phyloP scores from a whole-genome alignment of 805 yeast species.

The Allodekkera sacchari region DNA sequence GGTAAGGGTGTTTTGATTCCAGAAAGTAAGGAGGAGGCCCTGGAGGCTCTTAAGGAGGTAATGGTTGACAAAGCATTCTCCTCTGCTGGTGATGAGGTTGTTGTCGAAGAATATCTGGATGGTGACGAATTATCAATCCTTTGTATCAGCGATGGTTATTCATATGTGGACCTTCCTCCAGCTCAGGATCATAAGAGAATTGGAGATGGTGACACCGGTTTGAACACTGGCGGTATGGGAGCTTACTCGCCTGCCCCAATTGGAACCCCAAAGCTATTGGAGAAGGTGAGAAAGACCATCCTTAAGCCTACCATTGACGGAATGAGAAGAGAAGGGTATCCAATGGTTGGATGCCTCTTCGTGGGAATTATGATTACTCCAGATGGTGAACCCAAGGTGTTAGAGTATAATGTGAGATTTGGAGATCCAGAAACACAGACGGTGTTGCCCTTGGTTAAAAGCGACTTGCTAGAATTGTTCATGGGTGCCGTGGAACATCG shows the following conservation, averaged over 20 bases:
- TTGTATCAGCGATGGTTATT: conserved; percentile 90
- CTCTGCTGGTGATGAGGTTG: conserved; percentile 88
- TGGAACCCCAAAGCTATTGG: conserved; percentile 69
- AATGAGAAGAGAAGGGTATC: conserved; percentile 90
- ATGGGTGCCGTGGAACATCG: conserved; percentile 92
- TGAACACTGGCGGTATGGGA: conserved; percentile 99
- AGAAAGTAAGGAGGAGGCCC: conserved; percentile 72
- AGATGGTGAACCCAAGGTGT: conserved; percentile 78
- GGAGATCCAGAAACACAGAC: conserved; percentile 99
- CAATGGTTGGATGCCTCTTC: conserved; percentile 92
- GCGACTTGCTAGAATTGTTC: conserved; percentile 91
- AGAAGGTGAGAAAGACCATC: conserved; percentile 63
- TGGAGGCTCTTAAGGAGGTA: conserved; percentile 71
- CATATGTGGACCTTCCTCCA: conserved; percentile 84
- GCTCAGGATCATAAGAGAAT: conserved; percentile 98
- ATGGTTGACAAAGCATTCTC: conserved; percentile 91
- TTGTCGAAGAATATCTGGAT: conserved; percentile 89
- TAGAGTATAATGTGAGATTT: conserved; percentile 95
- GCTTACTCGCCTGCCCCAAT: conserved; percentile 98
- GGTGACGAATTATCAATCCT: conserved; percentile 95
- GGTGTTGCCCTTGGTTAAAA: conserved; percentile 76
- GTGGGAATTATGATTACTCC: conserved; percentile 90
- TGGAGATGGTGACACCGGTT: conserved; percentile 88
- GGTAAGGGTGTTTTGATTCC: conserved; percentile 99
- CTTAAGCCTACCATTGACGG: conserved; percentile 91